phyloP scores from a whole-genome alignment of 768 basidiomycete species.

The Heimioporus sp. region DNA sequence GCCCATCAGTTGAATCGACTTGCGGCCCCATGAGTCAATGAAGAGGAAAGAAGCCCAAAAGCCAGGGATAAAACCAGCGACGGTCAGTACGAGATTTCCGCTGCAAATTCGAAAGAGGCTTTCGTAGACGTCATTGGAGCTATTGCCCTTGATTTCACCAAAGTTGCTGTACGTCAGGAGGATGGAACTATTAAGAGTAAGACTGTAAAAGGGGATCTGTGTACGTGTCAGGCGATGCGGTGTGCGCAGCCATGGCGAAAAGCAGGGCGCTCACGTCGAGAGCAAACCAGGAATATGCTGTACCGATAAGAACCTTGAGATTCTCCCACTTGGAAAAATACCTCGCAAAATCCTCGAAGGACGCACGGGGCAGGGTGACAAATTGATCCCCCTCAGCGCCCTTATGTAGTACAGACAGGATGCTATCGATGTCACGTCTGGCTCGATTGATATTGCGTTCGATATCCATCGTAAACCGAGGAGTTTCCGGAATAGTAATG shows the following conservation, averaged over 20 bases:
- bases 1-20: conserved; percentile 73
- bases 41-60: conserved; percentile 66
- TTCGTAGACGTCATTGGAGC: conserved; percentile 14
- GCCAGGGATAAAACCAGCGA: conserved; percentile 35
- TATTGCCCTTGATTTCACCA: conserved; percentile 43
- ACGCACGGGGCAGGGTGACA: conserved; percentile 62
- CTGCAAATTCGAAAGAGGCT: conserved; percentile 23
- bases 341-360: conserved; percentile 57
- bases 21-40: conserved; percentile 71
- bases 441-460: conserved; percentile 77
- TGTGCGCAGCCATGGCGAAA: not conserved
- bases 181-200: conserved; percentile 77
- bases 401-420: conserved; percentile 50
- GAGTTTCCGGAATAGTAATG: conserved; percentile 88
- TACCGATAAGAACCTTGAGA: conserved; percentile 72
- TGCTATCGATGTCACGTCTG: conserved; percentile 62
- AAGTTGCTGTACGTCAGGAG: conserved; percentile 69
- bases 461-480: conserved; percentile 89
- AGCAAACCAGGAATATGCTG: conserved; percentile 86
- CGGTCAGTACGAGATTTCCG: conserved; percentile 16
- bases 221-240: conserved; percentile 1
- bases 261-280: conserved; percentile 55
- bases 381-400: conserved; percentile 44
- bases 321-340: conserved; percentile 78
- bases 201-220: conserved; percentile 86